Evolutionary conservation across 108 stramenopile species (phyloP), one percentile per base, ranked within the genome.

Genomic region (Mediolabrus comicus): DNA sequence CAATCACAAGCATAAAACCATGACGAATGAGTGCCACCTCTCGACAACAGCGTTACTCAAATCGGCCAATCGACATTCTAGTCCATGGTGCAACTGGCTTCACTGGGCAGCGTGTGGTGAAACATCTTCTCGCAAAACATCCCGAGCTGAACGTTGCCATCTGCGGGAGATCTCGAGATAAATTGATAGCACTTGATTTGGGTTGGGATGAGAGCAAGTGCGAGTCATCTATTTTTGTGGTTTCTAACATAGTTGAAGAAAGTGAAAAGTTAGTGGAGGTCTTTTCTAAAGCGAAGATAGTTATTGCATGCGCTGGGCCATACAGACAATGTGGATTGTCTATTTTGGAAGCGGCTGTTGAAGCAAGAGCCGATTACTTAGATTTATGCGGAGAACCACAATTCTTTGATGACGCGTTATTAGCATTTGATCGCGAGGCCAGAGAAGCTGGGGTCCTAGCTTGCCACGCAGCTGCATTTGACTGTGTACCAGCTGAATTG

Each of bases 401-500:
- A 38, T 80, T 70, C 56, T 75, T 75, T 22, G 79, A 80, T 17
- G 74, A 74, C 29, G 67, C 65, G 2, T 41, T 75, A 14, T 30
- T 74, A 46, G 27, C 69, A 57, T 80, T 30, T 43, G 74, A 80
- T 34, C 59, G 68, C 4, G 30, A 49, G 31, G 79, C 79, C 17
- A 19, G 69, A 36, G 46, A n/a, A 16, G 59, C 31, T 12, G 58
- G 60, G 9, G 62, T 75, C 0, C 56, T 81, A 19, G 65, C 71
- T 11, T 25, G 75, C 14, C 46, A 49, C 31, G 80, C 75, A 0
- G 38, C 62, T 25, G 80, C 70, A 9, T 76, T 81, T 56, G 80
- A 81, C 72, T 81, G 75, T 28, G 75, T 81, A 19, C 80, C 80
- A 35, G 80, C 80, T 19, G 79, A 80, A 51, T 32, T 80, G 11